phyloP scores from a whole-genome alignment of 495 filamentous ascomycete species.

The Daldinia childiae region DNA sequence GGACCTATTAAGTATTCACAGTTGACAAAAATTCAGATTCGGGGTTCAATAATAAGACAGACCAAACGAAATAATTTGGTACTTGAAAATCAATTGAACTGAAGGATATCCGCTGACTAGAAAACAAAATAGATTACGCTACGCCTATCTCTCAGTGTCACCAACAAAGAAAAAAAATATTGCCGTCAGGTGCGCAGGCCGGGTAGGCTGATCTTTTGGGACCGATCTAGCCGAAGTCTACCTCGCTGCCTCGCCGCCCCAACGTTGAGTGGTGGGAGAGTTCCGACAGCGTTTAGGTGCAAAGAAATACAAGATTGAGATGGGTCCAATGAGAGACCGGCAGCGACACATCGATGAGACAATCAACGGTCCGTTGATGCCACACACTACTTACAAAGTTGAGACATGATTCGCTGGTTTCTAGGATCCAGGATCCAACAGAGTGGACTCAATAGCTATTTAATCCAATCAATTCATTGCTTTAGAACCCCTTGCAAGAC shows the following conservation, averaged over 20 bases:
- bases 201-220: conserved; percentile 31
- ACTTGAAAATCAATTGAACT: background rate
- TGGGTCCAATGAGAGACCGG: conserved; percentile 24
- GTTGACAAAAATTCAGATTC: background rate
- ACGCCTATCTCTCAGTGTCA: conserved; percentile 1
- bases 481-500: background rate
- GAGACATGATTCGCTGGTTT: conserved; percentile 15
- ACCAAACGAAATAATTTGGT: background rate
- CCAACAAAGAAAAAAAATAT: conserved; percentile 24
- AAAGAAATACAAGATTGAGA: background rate
- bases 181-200: conserved; percentile 21
- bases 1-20: conserved; percentile 1
- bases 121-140: background rate
- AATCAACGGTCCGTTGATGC: conserved; percentile 13
- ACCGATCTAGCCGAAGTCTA: conserved; percentile 26
- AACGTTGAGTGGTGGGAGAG: conserved; percentile 16
- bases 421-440: background rate
- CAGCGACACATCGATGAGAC: conserved; percentile 22
- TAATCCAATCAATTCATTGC: background rate
- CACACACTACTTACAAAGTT: conserved; percentile 12
- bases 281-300: conserved; percentile 7
- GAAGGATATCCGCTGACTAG: background rate
- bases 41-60: background rate
- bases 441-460: background rate
- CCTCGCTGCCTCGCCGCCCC: background rate